Base-by-base conservation (phyloP, 768 basidiomycete species). In the Tylopilus subfusipes region DNA sequence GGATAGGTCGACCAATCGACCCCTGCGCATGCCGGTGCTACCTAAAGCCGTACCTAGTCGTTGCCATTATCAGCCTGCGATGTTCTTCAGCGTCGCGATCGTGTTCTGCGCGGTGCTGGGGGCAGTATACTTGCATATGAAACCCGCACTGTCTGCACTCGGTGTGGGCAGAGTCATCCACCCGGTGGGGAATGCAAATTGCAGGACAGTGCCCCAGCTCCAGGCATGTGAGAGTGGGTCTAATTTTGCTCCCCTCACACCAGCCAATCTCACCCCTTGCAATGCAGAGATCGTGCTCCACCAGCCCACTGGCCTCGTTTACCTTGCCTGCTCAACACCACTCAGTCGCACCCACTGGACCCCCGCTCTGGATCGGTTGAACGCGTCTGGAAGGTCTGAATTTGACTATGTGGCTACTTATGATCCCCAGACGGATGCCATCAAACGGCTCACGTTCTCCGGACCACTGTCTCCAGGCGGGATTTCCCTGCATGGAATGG, bases 141-240 rank as follows among this genome's bases (percentile, higher is more conserved):
- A 73, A 50, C 80, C 82, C 0, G 56, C 76, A 1, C 67, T 88
- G 29, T 52, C 60, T 25, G 60, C 65, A 1, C 44, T 68, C 5
- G 85, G 85, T 1, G 59, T 76, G 21, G 77, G 76, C 29, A 77
- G 83, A 27, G 62, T 65, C 33, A 59, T 84, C 12, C 61, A 76
- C 44, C 48, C 78, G 0, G 54, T 82, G 4, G 81, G 80, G 18
- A 82, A 82, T 61, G 59, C 64, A 1, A 55, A 76, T 31, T 88
- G 87, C 68, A 75, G 61, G 22, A 68, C 63, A 1, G 70, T 86
- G 18, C 75, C 78, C 7, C 76, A 79, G n/a, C 68, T 87, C 19
- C 70, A 82, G 54, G 86, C 84, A 22, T 88, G 86, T 59, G 86
- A 88, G 72, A 86, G 86, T 85, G 61, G 24, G 78, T 43, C 44